Percentiles rank a stretch among this genome's conserved stretches.
Conservation (phyloP, 306 rosid genomes). For the Acacia confusa region DNA sequence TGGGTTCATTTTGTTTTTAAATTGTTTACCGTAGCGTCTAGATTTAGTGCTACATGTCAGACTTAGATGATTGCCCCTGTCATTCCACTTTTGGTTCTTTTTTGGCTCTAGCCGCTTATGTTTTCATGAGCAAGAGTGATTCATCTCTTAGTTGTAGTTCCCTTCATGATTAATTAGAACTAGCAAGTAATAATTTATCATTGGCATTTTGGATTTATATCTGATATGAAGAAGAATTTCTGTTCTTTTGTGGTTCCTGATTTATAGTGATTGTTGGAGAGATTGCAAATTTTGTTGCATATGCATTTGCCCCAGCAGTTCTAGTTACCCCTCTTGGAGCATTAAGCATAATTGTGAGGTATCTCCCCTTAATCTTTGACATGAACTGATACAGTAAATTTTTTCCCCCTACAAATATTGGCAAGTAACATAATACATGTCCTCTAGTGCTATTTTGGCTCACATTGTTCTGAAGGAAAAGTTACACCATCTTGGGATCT, state of each 20-base stretch:
- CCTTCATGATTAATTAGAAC: slow-evolving; percentile 11
- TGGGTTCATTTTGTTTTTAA: not conserved
- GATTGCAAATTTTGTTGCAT: slow-evolving; percentile 78
- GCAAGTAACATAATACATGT: slow-evolving; percentile 16
- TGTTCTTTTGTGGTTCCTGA: slow-evolving; percentile 46
- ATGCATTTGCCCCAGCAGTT: slow-evolving; percentile 92
- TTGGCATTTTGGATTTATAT: slow-evolving; percentile 25
- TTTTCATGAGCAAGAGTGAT: not conserved
- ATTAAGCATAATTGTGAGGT: slow-evolving; percentile 86
- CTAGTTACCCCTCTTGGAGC: slow-evolving; percentile 94
- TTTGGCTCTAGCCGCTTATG: not conserved
- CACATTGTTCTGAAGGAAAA: slow-evolving; percentile 79
- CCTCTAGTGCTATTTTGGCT: slow-evolving; percentile 76
- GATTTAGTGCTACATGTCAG: slow-evolving; percentile 26
- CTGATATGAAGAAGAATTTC: slow-evolving; percentile 42
- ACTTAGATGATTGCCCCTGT: not conserved
- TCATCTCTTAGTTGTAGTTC: not conserved
- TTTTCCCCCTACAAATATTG: not conserved
- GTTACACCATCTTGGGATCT: slow-evolving; percentile 66
- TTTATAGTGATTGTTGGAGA: slow-evolving; percentile 84
- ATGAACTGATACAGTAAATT: not conserved
- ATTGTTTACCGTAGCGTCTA: slow-evolving; percentile 10
- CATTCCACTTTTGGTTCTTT: not conserved
- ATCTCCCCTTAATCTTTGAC: slow-evolving; percentile 28
- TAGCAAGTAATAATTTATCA: not conserved